Conservation (phyloP, 2,329 filamentous ascomycete species). For the Penicillium expansum region DNA sequence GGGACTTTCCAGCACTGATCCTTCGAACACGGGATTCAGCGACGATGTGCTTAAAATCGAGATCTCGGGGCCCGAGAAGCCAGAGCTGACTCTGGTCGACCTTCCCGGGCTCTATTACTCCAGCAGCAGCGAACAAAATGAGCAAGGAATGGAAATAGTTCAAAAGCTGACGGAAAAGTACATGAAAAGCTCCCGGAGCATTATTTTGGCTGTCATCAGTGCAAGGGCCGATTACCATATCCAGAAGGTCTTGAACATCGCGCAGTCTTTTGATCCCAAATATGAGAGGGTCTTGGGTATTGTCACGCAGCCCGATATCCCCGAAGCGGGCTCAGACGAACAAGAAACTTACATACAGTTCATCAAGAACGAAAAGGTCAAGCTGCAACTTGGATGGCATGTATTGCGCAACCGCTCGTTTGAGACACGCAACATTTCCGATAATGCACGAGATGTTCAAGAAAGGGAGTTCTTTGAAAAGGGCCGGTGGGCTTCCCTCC, state of each 20-base stretch:
- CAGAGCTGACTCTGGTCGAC: constrained; percentile 53
- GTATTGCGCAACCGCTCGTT: constrained; percentile 47
- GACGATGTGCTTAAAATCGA: neutral
- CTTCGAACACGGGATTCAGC: neutral
- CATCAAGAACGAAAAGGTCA: neutral
- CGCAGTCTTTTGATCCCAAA: neutral
- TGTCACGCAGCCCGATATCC: neutral
- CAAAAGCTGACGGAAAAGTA: neutral
- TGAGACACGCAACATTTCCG: constrained; percentile 30
- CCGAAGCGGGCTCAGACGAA: neutral
- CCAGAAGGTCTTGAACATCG: neutral
- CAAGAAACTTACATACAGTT: neutral
- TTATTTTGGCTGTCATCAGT: neutral
- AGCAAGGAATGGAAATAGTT: neutral
- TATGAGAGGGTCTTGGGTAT: neutral
- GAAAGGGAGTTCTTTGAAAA: constrained; percentile 37
- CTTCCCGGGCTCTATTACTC: constrained; percentile 59
- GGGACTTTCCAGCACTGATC: neutral
- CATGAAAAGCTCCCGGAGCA: neutral
- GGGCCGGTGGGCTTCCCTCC: constrained; percentile 28
- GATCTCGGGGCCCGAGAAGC: neutral
- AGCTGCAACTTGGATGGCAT: constrained; percentile 1
- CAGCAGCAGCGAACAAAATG: constrained; percentile 54
- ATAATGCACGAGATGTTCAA: constrained; percentile 29
- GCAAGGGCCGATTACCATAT: neutral